Evolutionary conservation across 2,329 filamentous ascomycete genomes (phyloP), one percentile per base, ranked within the genome.

Genomic region (Colletotrichum karsti): DNA sequence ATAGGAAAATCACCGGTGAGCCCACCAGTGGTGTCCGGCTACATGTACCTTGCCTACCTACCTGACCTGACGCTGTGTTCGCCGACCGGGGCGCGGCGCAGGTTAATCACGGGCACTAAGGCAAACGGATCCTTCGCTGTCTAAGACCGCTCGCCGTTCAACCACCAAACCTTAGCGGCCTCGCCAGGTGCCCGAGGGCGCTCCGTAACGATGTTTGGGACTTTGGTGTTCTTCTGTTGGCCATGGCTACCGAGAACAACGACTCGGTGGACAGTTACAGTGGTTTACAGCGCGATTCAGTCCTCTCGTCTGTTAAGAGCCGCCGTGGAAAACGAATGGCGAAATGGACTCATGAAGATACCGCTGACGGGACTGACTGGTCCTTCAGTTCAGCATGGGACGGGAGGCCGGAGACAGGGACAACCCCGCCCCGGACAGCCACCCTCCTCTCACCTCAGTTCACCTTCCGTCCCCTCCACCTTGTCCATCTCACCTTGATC

Each of bases 1-100:
- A 44, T 67, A 20, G 41, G 24, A 63, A 63, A 51, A 50, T 55
- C 39, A 48, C 57, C 63, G 41, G 48, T 50, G 26, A 66, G 39
- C 33, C 57, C 44, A 18, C 18, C 57, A 28, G 30, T 51, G 33
- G 33, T 63, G 41, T 22, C 15, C 44, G 37, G 56, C 24, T n/a
- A n/a, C n/a, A n/a, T n/a, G n/a, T n/a, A n/a, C n/a, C n/a, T n/a
- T n/a, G n/a, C n/a, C n/a, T n/a, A n/a, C n/a, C n/a, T n/a, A n/a
- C n/a, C n/a, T n/a, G n/a, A n/a, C n/a, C n/a, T n/a, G 13, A 15
- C 22, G 58, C 9, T 33, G 10, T 48, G 30, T 28, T 20, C 41
- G 33, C 41, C 39, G 30, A 33, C 18, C 30, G 24, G 13, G 15
- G 24, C 24, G 18, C 22, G 4, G 28, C 59, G 20, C 20, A 35